A percentile compares a stretch with the other conserved stretches of the same genome.
Evolutionary conservation across 306 rosid species (phyloP).

Genomic region (Cyamopsis tetragonoloba): DNA sequence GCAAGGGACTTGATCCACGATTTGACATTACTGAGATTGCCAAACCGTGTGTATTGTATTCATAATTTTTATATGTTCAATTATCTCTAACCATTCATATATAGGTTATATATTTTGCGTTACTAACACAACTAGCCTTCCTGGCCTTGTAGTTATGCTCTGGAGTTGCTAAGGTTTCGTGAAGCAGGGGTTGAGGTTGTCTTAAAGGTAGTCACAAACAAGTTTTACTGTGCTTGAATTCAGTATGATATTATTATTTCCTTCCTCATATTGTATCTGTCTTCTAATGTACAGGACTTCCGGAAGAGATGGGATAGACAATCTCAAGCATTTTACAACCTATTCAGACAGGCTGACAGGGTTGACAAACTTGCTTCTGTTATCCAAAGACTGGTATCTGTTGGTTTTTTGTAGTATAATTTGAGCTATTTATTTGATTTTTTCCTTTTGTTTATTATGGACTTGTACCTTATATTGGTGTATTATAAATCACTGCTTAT

Average conservation of each 20-base stretch:
- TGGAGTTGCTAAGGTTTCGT: constrained; percentile 87
- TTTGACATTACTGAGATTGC: constrained; percentile 99
- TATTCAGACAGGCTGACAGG: constrained; percentile 97
- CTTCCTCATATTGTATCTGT: constrained; percentile 27
- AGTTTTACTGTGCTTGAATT: constrained; percentile 7
- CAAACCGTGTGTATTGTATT: constrained; percentile 81
- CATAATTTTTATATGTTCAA: not conserved
- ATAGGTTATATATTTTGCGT: constrained; percentile 13
- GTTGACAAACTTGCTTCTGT: constrained; percentile 85
- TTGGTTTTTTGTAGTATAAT: constrained; percentile 13
- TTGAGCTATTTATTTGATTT: constrained; percentile 21
- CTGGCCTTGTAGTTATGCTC: constrained; percentile 68
- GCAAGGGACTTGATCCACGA: constrained; percentile 97
- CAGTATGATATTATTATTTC: constrained; percentile 10
- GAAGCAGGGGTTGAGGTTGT: constrained; percentile 94
- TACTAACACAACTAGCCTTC: constrained; percentile 32
- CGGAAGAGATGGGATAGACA: constrained; percentile 93
- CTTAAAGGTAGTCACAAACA: constrained; percentile 54
- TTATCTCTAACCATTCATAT: constrained; percentile 5
- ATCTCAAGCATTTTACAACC: constrained; percentile 80
- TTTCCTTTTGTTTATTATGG: constrained; percentile 20
- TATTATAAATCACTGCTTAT: constrained; percentile 11
- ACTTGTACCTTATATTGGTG: too few species aligned
- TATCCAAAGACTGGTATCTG: constrained; percentile 76
- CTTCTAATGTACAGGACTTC: constrained; percentile 56